Percentiles rank a stretch among this genome's conserved stretches.
Evolutionary conservation across 192 early-diverging fungal genomes (phyloP).

Genomic region (Umbelopsis sp.): DNA sequence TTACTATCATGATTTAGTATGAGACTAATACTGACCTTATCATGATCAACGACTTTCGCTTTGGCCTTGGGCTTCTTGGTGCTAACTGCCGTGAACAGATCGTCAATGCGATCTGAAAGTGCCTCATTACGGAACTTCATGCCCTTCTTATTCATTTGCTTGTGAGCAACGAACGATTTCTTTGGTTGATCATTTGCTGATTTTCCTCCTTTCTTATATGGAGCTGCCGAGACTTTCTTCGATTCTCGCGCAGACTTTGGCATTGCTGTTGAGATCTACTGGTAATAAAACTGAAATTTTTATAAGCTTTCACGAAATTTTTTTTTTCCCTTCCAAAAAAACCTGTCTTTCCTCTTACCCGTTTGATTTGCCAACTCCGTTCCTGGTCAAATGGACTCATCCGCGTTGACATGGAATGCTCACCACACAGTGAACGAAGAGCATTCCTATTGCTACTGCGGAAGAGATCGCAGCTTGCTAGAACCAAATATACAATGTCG

Average conservation of each 20-base stretch:
- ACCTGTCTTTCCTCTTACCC: background rate
- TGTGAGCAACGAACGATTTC: background rate
- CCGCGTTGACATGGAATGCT: slow-evolving; percentile 53
- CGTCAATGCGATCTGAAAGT: slow-evolving; percentile 28
- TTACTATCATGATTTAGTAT: too few relatives aligned
- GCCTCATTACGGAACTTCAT: slow-evolving; percentile 26
- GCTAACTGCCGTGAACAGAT: slow-evolving; percentile 20
- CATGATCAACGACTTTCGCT: background rate
- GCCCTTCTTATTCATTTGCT: slow-evolving; percentile 16
- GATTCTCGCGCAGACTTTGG: slow-evolving; percentile 1
- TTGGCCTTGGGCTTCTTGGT: slow-evolving; percentile 17
- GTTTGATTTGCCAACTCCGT: background rate
- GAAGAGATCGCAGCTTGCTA: slow-evolving; percentile 56
- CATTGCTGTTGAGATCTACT: background rate
- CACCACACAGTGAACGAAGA: slow-evolving; percentile 61
- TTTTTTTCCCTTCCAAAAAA: slow-evolving; percentile 2
- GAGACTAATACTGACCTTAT: background rate
- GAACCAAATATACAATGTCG: slow-evolving; percentile 60
- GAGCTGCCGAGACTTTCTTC: background rate
- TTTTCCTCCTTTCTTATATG: background rate
- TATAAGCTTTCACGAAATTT: background rate
- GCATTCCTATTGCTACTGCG: slow-evolving; percentile 72
- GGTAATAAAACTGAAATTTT: background rate
- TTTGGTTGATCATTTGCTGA: background rate
- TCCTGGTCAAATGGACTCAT: slow-evolving; percentile 1